phyloP scores from a whole-genome alignment of 2,329 filamentous ascomycete genomes.

The Dothideomycetes sp. region DNA sequence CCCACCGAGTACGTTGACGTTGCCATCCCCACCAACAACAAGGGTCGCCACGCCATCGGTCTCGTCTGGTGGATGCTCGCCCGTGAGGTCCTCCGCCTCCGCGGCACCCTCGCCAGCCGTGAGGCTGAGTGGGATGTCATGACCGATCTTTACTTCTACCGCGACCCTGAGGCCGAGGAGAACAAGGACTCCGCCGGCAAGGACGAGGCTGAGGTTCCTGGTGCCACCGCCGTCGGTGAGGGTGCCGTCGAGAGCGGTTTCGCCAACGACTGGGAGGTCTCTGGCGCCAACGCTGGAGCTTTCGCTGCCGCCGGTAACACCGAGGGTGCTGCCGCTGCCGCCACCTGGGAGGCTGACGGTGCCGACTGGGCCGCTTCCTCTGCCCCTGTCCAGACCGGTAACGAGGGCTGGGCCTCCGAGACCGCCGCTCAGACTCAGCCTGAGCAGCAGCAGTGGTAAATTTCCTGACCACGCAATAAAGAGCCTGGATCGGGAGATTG shows the following conservation, averaged over 20 bases:
- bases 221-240: slow-evolving; percentile 72
- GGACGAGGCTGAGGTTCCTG: slow-evolving; percentile 77
- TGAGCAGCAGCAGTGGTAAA: slow-evolving; percentile 35
- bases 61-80: slow-evolving; percentile 99
- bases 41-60: slow-evolving; percentile 98
- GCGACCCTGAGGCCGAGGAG: slow-evolving; percentile 98
- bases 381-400: slow-evolving; percentile 32
- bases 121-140: slow-evolving; percentile 99
- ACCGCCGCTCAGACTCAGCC: slow-evolving; percentile 22
- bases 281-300: slow-evolving; percentile 51
- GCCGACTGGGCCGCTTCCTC: slow-evolving; percentile 59
- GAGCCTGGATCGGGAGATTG: slow-evolving; percentile 2
- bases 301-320: slow-evolving; percentile 51
- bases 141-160: slow-evolving; percentile 99
- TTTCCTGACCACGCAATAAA: slow-evolving; percentile 3
- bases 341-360: slow-evolving; percentile 54
- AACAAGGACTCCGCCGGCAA: slow-evolving; percentile 79
- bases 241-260: slow-evolving; percentile 71
- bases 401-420: slow-evolving; percentile 41
- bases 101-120: slow-evolving; percentile 89
- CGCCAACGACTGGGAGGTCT: slow-evolving; percentile 77
- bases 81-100: slow-evolving; percentile 98
- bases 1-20: slow-evolving; percentile 99
- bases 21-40: slow-evolving; percentile 99
- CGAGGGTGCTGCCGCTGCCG: slow-evolving; percentile 47